Percentiles rank a stretch among this genome's conserved stretches.
Conservation (phyloP, 148 eudicot genomes). For the Cornus kousa region DNA sequence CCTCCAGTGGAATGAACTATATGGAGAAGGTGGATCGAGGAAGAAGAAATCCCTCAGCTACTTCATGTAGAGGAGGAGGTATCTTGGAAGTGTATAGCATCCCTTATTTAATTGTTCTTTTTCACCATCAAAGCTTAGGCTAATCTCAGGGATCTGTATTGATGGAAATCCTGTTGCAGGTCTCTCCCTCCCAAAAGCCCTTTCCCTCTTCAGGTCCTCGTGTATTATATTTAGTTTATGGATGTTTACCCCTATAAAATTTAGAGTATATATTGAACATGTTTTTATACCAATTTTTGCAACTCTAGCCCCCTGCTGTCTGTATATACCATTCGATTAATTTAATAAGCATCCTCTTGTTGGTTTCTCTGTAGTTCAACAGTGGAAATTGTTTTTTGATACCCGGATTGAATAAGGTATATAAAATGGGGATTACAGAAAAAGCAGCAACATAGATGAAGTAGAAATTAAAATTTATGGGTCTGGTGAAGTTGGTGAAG, state of each 20-base stretch:
- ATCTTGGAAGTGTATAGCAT: conserved; percentile 37
- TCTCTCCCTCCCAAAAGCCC: conserved; percentile 4
- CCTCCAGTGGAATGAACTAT: conserved; percentile 86
- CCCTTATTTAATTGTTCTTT: conserved; percentile 15
- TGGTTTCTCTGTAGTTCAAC: not conserved
- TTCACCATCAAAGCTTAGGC: conserved; percentile 17
- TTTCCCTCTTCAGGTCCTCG: conserved; percentile 14
- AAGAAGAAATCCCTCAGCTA: conserved; percentile 87
- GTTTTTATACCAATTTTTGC: conserved; percentile 14
- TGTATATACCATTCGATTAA: conserved; percentile 19
- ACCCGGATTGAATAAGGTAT: too few species aligned
- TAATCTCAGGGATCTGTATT: conserved; percentile 16
- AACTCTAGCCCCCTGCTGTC: not conserved
- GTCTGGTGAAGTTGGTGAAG: too few species aligned
- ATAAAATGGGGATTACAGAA: too few species aligned
- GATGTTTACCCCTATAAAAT: conserved; percentile 7
- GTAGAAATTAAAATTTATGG: too few species aligned
- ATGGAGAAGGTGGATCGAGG: conserved; percentile 95
- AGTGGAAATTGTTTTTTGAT: not conserved
- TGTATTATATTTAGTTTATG: conserved; percentile 25
- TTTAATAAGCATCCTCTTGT: conserved; percentile 16
- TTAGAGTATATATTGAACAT: not conserved
- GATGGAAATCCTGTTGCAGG: conserved; percentile 18
- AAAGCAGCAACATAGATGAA: too few species aligned
- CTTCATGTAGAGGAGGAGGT: conserved; percentile 74